Conservation (phyloP, 768 basidiomycete genomes). For the Amanita subjunquillea region DNA sequence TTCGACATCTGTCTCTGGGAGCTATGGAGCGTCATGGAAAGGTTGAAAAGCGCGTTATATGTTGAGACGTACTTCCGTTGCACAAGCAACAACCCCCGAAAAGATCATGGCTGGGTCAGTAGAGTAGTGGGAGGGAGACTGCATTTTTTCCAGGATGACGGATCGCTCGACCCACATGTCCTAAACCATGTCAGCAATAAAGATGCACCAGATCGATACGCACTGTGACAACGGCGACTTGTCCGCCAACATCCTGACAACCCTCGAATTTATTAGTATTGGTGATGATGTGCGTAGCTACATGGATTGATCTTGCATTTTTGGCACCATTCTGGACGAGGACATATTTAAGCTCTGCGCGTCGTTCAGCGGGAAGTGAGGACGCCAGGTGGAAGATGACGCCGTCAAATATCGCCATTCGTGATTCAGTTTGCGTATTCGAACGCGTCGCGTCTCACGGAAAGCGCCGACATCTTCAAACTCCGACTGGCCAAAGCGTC, state of each 20-base stretch:
- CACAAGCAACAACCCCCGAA: constrained; percentile 71
- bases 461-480: neutral
- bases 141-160: constrained; percentile 42
- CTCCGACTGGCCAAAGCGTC: neutral
- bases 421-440: neutral
- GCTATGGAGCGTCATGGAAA: constrained; percentile 19
- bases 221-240: constrained; percentile 27
- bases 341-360: constrained; percentile 32
- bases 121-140: constrained; percentile 60
- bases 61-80: constrained; percentile 41
- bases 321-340: constrained; percentile 45
- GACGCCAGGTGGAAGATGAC: constrained; percentile 39
- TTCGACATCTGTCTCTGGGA: constrained; percentile 58
- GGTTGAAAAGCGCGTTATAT: neutral
- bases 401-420: constrained; percentile 22
- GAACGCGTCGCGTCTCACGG: neutral
- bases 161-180: constrained; percentile 68
- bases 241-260: constrained; percentile 30
- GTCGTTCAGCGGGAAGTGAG: constrained; percentile 31
- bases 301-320: constrained; percentile 18
- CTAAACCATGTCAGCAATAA: constrained; percentile 14
- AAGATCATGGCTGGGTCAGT: constrained; percentile 72
- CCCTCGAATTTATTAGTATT: constrained; percentile 47
- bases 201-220: constrained; percentile 7
- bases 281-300: constrained; percentile 39